A percentile compares a stretch with the other conserved stretches of the same genome.
Evolutionary conservation across 2,329 filamentous ascomycete genomes (phyloP).

Genomic region (Coniochaeta sp.): DNA sequence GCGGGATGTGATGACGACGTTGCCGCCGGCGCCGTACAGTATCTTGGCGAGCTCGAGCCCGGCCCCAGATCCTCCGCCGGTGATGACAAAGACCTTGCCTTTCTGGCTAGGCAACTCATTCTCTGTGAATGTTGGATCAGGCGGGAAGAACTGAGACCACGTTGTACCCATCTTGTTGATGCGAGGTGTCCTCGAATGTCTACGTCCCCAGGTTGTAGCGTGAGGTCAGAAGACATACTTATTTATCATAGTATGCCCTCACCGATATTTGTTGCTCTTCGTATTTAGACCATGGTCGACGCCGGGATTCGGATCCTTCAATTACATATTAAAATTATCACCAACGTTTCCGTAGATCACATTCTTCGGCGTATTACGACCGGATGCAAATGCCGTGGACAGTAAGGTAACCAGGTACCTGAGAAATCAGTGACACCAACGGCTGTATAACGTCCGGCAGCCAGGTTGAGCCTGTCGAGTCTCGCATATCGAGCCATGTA

Average conservation of each 20-base stretch:
- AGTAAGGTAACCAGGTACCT: not conserved
- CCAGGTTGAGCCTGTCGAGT: not conserved
- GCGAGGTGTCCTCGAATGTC: not conserved
- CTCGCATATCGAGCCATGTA: not conserved
- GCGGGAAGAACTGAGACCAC: conserved; percentile 7
- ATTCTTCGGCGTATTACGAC: not conserved
- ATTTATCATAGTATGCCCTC: too few relatives aligned
- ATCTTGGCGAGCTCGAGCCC: conserved; percentile 40
- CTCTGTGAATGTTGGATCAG: conserved; percentile 6
- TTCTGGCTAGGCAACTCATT: conserved; percentile 3
- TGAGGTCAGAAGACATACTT: not conserved
- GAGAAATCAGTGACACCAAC: not conserved
- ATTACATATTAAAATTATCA: not conserved
- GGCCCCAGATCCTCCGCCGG: conserved; percentile 24
- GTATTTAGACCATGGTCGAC: not conserved
- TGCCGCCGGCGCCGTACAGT: conserved; percentile 40
- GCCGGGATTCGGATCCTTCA: not conserved
- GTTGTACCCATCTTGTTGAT: not conserved
- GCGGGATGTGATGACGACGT: conserved; percentile 40
- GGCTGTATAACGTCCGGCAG: not conserved
- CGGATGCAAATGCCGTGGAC: not conserved
- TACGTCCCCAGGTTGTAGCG: not conserved
- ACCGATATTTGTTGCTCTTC: not conserved
- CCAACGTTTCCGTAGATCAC: not conserved
- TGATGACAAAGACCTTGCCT: conserved; percentile 31